These are phyloP conservation scores for Linderniella brevidens DNA, from an alignment of 257 asterid species.

Conservation along the genomic window DNA sequence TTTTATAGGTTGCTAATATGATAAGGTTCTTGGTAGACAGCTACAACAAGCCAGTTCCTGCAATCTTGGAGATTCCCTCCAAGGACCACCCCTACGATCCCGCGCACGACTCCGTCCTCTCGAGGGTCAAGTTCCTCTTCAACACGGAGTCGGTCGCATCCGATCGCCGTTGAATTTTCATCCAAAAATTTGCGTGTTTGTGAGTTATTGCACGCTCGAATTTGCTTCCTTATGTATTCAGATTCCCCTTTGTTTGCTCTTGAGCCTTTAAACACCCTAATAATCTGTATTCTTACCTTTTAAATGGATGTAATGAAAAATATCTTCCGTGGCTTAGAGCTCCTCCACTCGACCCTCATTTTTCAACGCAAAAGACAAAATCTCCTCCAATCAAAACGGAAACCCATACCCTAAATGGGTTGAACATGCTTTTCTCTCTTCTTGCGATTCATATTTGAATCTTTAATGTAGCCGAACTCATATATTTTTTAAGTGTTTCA, in stretches of 20 bases:
- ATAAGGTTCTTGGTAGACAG: conserved; percentile 74
- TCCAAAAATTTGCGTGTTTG: neutral
- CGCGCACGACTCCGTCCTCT: conserved; percentile 76
- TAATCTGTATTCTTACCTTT: no score
- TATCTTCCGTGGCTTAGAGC: no score
- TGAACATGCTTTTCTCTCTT: no score
- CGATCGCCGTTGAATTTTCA: conserved; percentile 34
- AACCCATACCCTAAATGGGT: no score
- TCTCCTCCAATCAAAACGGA: no score
- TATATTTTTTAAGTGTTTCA: no score
- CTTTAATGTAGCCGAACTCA: no score
- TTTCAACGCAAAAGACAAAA: no score
- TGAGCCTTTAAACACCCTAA: no score
- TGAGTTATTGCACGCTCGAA: conserved; percentile 1
- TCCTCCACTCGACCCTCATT: no score
- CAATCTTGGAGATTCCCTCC: conserved; percentile 87
- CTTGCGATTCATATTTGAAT: no score
- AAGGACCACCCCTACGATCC: conserved; percentile 95
- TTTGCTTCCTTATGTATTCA: neutral
- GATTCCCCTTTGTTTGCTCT: neutral
- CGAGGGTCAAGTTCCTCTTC: conserved; percentile 73
- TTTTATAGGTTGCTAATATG: conserved; percentile 55
- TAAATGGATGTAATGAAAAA: no score
- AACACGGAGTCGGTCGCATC: conserved; percentile 50
- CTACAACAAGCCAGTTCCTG: conserved; percentile 83